Base-by-base conservation (phyloP, 2,329 filamentous ascomycete species). In the Lecanicillium sp. region DNA sequence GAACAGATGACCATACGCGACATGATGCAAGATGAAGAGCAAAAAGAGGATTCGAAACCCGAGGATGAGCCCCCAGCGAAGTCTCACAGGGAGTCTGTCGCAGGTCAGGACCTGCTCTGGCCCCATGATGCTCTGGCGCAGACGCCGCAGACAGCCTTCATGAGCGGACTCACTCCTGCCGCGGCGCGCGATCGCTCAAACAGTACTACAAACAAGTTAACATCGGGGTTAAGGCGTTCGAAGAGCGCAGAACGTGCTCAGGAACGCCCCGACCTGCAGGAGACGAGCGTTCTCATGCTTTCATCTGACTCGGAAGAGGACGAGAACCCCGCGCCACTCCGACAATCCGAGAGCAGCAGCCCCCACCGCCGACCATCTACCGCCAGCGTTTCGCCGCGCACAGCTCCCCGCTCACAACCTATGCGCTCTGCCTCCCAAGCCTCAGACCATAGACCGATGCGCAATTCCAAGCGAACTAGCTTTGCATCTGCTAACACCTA, bases 1-100 rank as follows among this genome's bases (percentile, higher is more conserved):
- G 78, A 81, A 58, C 70, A 78, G 54, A 74, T 73, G 66, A 73
- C 75, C 0, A 72, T 77, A 49, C 70, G 70, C 12, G 62, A 74
- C 32, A 60, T 71, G 3, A 58, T 68, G 35, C 57, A 56, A 32
- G 58, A 62, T 15, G 55, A 61, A 21, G 54, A 57, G 11, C 20
- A 50, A 51, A 32, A 55, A 55, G n/a, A 41, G 29, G 24, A 51
- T 46, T 12, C 44, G 5, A 52, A 36, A 49, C 20, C 47, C 36
- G 9, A 47, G 54, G 29, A 39, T 8, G 29, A 41, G 29, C 20
- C 27, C 27, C 10, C 23, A 2, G n/a, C 14, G 15, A 19, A 47
- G 2, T 8, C 10, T 19, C 52, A 52, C 4, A 41, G 55, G 15
- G 48, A 54, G 32, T 39, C 43, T 17, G 41, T 35, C n/a, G 12